Evolutionary conservation across 805 yeast species (phyloP).

Genomic region (Ogataea nakhonphanomensis): DNA sequence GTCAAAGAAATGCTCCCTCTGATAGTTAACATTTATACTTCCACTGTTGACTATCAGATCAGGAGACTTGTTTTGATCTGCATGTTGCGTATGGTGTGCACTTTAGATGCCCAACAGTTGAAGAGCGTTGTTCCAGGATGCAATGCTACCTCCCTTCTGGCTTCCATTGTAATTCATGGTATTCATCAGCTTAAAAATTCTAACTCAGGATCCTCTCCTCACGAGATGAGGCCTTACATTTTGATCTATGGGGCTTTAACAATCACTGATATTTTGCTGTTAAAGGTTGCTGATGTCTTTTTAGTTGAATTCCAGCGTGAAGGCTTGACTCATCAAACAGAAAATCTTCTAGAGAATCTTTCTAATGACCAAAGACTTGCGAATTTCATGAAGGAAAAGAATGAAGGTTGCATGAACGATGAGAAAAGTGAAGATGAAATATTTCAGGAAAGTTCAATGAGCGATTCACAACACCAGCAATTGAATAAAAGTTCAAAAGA

Average conservation of each 20-base stretch:
- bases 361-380: constrained; percentile 14
- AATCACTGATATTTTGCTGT: constrained; percentile 43
- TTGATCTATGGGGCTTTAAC: constrained; percentile 51
- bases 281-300: constrained; percentile 42
- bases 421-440: constrained; percentile 8
- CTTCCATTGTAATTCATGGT: constrained; percentile 60
- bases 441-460: not conserved
- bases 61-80: constrained; percentile 55
- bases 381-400: not conserved
- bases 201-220: constrained; percentile 10
- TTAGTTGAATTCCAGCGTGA: constrained; percentile 59
- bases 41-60: constrained; percentile 65
- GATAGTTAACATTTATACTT: constrained; percentile 61
- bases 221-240: constrained; percentile 33
- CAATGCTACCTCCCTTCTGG: constrained; percentile 47
- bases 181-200: constrained; percentile 29
- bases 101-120: constrained; percentile 34
- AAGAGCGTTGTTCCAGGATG: constrained; percentile 32
- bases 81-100: constrained; percentile 48
- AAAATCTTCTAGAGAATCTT: constrained; percentile 31
- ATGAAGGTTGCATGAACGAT: constrained; percentile 2
- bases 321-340: constrained; percentile 60
- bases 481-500: too few species aligned
- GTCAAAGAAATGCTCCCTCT: constrained; percentile 47
- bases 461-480: constrained; percentile 1